These are phyloP conservation scores for Choricystis sp. DNA, from an alignment of 139 green algal genomes.

Conservation along the genomic window DNA sequence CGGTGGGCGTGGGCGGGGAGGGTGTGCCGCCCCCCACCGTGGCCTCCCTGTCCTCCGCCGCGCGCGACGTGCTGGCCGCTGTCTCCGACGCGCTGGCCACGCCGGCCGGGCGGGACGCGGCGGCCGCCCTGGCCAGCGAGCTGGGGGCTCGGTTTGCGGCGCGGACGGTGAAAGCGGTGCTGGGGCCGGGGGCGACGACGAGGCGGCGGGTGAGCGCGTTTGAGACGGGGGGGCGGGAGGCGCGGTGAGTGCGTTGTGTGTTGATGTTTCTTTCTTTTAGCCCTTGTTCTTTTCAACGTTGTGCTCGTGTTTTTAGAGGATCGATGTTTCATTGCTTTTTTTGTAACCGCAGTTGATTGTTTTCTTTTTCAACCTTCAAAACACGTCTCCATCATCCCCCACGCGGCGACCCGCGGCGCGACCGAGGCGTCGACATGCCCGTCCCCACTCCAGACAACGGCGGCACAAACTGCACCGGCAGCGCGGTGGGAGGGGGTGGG, in stretches of 20 bases:
- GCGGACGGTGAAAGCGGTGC: constrained; percentile 50
- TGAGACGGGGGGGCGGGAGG: not conserved
- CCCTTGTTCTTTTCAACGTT: not conserved
- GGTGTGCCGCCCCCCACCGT: constrained; percentile 5
- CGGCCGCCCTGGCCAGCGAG: constrained; percentile 29
- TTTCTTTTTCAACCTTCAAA: no score
- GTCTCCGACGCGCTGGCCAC: constrained; percentile 17
- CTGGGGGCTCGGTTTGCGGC: constrained; percentile 46
- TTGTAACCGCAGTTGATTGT: no score
- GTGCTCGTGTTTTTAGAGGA: not conserved
- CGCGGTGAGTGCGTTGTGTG: not conserved
- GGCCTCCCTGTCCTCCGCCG: not conserved
- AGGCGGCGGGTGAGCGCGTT: constrained; percentile 1
- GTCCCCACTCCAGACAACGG: no score
- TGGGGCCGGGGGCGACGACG: constrained; percentile 13
- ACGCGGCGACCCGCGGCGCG: no score
- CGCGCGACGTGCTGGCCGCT: constrained; percentile 20
- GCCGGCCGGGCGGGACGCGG: constrained; percentile 40
- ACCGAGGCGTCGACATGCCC: no score
- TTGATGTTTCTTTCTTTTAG: not conserved
- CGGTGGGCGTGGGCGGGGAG: constrained; percentile 22
- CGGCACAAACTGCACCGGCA: no score
- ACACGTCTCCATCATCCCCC: no score
- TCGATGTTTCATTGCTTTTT: not conserved
- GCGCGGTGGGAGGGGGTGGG: no score